Evolutionary conservation across 768 basidiomycete genomes (phyloP), one percentile per base, ranked within the genome.

Genomic region (Mrakia frigida): DNA sequence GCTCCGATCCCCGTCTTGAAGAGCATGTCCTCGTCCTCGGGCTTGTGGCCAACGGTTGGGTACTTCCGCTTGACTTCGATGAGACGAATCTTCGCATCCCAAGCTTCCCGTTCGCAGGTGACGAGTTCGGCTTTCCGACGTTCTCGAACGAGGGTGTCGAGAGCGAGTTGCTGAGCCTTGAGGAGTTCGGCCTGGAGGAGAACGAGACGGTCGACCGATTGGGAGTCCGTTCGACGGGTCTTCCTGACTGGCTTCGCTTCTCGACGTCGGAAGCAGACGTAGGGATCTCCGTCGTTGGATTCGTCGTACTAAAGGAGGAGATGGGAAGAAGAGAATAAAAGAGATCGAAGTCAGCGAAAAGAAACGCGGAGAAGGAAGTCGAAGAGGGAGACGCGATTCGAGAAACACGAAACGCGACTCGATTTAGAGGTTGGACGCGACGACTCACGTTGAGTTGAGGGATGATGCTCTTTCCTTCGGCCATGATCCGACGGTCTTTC

Each of bases 201-300:
- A 6, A 89, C 84, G 79, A 99, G 88, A 79, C 93, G 92, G 80
- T 98, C 96, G 21, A 94, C 90, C 25, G 90, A 93, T 1, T 91
- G 91, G 14, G 89, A 90, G 81, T 98, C 95, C 1, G 91, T 91
- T 21, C 94, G 90, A 11, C 96, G 89, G 13, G 96, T 98, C 85
- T 98, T 98, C 78, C 97, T 90, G 63, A 93, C 88, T 5, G 92
- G 90, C 82, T 98, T 98, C 83, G 91, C 90, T 82, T 98, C 96
- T 74, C 95, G 90, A 77, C 94, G 88, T 52, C 97, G 89, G 87
- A 99, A 99, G 84, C 97, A 99, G 63, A 98, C 91, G 79, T 98
- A 98, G 0, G 96, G 95, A 80, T 96, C 94, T 79, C 87, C 87
- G 65, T 90, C 90, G 82, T 97, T 94, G 28, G 91, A 87, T 84